phyloP scores from a whole-genome alignment of 169 alveolate genomes.

The Sarcocystis neurona region DNA sequence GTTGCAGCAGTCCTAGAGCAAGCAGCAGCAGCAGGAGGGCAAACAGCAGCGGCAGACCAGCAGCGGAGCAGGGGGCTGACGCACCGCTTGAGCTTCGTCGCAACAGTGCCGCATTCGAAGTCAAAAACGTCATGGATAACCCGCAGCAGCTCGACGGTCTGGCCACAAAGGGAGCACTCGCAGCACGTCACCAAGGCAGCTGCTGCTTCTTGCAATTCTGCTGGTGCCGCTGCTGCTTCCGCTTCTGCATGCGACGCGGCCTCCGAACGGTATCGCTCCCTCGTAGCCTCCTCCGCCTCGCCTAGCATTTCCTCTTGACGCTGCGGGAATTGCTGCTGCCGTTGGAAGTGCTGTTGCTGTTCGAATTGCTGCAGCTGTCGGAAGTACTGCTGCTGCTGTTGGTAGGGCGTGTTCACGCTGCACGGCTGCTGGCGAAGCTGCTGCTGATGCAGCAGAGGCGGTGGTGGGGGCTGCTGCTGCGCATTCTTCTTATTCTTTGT shows the following conservation, averaged over 20 bases:
- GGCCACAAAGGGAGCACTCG: constrained; percentile 44
- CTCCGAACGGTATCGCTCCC: not conserved
- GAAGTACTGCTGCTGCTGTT: not conserved
- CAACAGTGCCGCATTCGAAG: constrained; percentile 18
- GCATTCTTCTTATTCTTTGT: not conserved
- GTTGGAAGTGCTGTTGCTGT: constrained; percentile 20
- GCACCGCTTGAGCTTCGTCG: not conserved
- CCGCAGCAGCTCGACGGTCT: constrained; percentile 32
- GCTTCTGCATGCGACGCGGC: not conserved
- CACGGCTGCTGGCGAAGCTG: not conserved
- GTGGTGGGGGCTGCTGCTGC: constrained; percentile 14
- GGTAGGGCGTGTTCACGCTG: not conserved
- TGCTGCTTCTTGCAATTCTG: not conserved
- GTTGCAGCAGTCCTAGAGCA: too few relatives aligned
- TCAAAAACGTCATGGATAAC: constrained; percentile 25
- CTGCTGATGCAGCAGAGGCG: not conserved
- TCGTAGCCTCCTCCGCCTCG: not conserved
- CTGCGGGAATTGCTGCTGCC: too few relatives aligned
- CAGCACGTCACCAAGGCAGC: not conserved
- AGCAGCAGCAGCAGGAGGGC: not conserved
- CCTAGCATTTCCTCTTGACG: too few relatives aligned
- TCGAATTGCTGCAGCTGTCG: constrained; percentile 4
- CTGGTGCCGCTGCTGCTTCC: not conserved
- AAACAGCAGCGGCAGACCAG: too few relatives aligned
- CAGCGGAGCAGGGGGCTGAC: too few relatives aligned